Conservation (phyloP, 768 basidiomycete genomes). For the Amanita subjunquillea region DNA sequence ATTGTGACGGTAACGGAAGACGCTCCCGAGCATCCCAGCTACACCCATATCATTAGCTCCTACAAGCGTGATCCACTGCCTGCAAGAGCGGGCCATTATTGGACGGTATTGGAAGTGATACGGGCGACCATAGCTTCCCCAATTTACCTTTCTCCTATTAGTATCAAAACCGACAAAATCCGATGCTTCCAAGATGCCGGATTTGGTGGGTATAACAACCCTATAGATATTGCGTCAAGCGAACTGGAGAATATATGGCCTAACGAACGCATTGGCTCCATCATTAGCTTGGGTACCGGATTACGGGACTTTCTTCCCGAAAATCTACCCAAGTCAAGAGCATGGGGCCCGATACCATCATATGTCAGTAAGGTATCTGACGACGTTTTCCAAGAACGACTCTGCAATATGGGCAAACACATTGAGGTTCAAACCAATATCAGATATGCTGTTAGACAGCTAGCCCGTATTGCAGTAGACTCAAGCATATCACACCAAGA, state of each 20-base stretch:
- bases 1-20: conserved; percentile 15
- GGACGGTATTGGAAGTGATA: conserved; percentile 13
- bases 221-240: conserved; percentile 8
- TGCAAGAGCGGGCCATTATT: conserved; percentile 7
- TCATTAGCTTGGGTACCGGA: conserved; percentile 13
- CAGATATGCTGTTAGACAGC: background rate
- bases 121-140: conserved; percentile 7
- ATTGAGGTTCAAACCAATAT: background rate
- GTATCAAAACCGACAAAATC: conserved; percentile 7
- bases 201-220: conserved; percentile 17
- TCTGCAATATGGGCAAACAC: background rate
- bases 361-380: background rate
- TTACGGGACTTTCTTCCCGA: conserved; percentile 4
- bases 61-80: conserved; percentile 5
- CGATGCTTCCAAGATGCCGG: conserved; percentile 14
- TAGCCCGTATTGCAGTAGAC: background rate
- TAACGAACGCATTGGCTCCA: conserved; percentile 5
- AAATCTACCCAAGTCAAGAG: background rate
- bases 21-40: conserved; percentile 13
- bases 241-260: conserved; percentile 13
- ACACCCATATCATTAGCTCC: conserved; percentile 14
- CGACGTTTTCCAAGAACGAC: background rate
- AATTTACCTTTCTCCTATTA: conserved; percentile 11
- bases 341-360: background rate
- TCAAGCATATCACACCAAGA: background rate